Evolutionary conservation across 352 stramenopile genomes (phyloP), one percentile per base, ranked within the genome.

Genomic region (Phytophthora quininea): DNA sequence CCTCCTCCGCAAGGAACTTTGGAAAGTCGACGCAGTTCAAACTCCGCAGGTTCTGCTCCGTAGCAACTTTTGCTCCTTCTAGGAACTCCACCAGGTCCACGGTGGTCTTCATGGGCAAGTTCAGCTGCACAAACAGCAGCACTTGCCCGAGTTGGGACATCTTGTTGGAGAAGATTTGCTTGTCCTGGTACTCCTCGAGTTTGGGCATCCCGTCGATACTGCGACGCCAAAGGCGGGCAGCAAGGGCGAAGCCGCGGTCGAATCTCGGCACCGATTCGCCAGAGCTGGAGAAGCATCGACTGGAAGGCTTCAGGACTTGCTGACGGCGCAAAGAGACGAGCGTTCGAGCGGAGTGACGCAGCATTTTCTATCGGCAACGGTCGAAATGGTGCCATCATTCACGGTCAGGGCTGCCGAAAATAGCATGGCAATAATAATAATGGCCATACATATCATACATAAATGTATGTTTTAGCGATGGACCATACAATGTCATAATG

Each of bases 41-140:
- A 2, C 65, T 67, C 42, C 72, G 63, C 43, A 84, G 69, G 30
- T 76, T 76, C 30, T 62, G 47, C 43, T 84, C 65, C 3, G 58
- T 68, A 10, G 79, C 79, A 8, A 67, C 47, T 30, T 58, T 53
- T 31, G 79, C 77, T 30, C 79, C 79, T 33, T 82, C 45, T 1
- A 86, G 27, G 30, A 88, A 86, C n/a, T 88, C 77, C 4, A 79
- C 12, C 4, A 74, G 62, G 49, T 86, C 72, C 9, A 86, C 50
- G 19, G 65, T 56, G 3, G 79, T 86, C 32, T 64, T 63, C 7
- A 58, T 38, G 4, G 79, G 76, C 31, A 84, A 1, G 12, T 86
- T 64, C 45, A 88, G 54, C 51, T 81, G 67, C 1, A 74, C 31
- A 33, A 81, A 84, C 12, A 80, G 45, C 38, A 62, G 58, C n/a